These are phyloP conservation scores for Diplodia scrobiculata DNA, from an alignment of 2,329 filamentous ascomycete genomes.

Conservation along the genomic window DNA sequence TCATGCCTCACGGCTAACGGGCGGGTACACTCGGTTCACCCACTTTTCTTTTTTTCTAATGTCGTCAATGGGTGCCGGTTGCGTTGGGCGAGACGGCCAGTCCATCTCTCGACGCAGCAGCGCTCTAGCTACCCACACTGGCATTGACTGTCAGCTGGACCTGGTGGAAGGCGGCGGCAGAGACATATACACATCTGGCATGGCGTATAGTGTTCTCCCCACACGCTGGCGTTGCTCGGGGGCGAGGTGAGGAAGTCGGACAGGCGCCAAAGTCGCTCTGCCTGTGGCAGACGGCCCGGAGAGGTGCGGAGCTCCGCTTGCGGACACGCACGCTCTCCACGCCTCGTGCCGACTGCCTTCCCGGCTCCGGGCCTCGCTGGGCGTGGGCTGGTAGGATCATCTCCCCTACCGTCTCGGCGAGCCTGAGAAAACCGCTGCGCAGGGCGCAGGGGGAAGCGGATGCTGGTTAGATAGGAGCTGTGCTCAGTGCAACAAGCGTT, in stretches of 20 bases:
- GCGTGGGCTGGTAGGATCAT: conserved; percentile 27
- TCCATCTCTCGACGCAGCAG: conserved; percentile 42
- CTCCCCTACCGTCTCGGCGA: conserved; percentile 26
- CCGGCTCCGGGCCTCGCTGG: conserved; percentile 24
- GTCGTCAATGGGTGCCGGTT: conserved; percentile 43
- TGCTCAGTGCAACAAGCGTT: conserved; percentile 24
- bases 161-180: conserved; percentile 42
- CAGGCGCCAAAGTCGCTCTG: conserved; percentile 15
- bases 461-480: conserved; percentile 25
- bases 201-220: conserved; percentile 42
- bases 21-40: conserved; percentile 44
- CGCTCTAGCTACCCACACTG: conserved; percentile 42
- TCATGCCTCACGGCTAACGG: conserved; percentile 50
- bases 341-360: conserved; percentile 10
- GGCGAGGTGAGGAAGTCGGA: conserved; percentile 31
- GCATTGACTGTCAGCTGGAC: conserved; percentile 46
- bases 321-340: conserved; percentile 18
- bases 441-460: conserved; percentile 18
- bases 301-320: conserved; percentile 26
- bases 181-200: conserved; percentile 42
- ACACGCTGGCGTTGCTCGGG: conserved; percentile 31
- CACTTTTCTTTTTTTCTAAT: conserved; percentile 41
- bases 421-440: conserved; percentile 13
- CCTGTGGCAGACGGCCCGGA: conserved; percentile 23
- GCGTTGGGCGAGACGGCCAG: conserved; percentile 39